These are phyloP conservation scores for Phytophthora ohioensis DNA, from an alignment of 352 stramenopile species.

Conservation along the genomic window DNA sequence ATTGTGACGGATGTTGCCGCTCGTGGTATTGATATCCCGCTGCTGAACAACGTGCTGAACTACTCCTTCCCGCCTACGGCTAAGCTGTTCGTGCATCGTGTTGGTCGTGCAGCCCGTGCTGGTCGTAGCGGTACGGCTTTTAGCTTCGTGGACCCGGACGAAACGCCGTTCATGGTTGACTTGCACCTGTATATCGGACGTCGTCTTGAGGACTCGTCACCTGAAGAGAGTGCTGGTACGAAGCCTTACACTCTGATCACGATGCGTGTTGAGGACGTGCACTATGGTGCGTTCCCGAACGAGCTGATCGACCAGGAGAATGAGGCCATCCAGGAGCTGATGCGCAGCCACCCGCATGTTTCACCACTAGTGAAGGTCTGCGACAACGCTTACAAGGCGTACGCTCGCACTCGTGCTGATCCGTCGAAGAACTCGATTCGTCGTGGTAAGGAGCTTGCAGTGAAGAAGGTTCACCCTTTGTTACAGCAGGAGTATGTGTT, in stretches of 20 bases:
- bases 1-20: conserved; percentile 96
- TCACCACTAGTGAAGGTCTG: conserved; percentile 91
- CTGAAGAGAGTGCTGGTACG: conserved; percentile 42
- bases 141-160: conserved; percentile 97
- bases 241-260: conserved; percentile 91
- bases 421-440: conserved; percentile 96
- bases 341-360: conserved; percentile 84
- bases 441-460: conserved; percentile 93
- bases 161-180: conserved; percentile 99
- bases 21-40: conserved; percentile 95
- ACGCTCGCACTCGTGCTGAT: conserved; percentile 95
- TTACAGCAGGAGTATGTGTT: conserved; percentile 90
- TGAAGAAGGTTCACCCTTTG: conserved; percentile 94
- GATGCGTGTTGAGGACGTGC: conserved; percentile 97
- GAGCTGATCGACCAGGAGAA: conserved; percentile 96
- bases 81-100: conserved; percentile 97
- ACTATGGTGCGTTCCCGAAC: conserved; percentile 98
- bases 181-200: conserved; percentile 96
- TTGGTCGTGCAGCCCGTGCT: conserved; percentile 96
- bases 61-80: conserved; percentile 95
- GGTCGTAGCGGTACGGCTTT: conserved; percentile 95
- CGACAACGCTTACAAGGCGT: conserved; percentile 98
- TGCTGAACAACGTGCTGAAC: conserved; percentile 98
- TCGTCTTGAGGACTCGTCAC: conserved; percentile 79
- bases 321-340: conserved; percentile 93